phyloP scores from a whole-genome alignment of 1,284 basidiomycete genomes.

The Cystobasidium pallidum region DNA sequence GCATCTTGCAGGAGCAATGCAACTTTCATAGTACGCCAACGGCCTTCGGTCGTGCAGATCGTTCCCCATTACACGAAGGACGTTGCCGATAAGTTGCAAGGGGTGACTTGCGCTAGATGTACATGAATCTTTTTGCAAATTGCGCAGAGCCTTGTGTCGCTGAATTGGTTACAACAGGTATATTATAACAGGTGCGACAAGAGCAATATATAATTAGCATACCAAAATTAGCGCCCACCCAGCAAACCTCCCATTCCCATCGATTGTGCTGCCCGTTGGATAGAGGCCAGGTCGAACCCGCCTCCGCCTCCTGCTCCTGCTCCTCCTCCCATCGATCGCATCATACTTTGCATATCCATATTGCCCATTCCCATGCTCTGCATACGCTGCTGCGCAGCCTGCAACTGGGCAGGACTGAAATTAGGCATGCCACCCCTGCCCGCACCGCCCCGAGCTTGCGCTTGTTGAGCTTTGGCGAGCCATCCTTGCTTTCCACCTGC shows the following conservation, averaged over 20 bases:
- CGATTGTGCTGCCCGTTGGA: constrained; percentile 31
- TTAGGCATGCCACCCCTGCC: constrained; percentile 86
- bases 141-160: neutral
- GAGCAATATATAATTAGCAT: neutral
- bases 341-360: constrained; percentile 41
- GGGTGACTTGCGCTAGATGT: too few relatives aligned
- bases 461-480: constrained; percentile 85
- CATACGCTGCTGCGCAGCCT: constrained; percentile 77
- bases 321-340: constrained; percentile 51
- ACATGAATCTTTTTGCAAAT: too few relatives aligned
- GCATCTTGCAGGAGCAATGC: too few relatives aligned
- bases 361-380: constrained; percentile 46
- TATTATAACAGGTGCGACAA: neutral
- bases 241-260: constrained; percentile 42
- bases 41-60: too few relatives aligned
- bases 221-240: constrained; percentile 13
- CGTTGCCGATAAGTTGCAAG: too few relatives aligned
- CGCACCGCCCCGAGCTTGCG: constrained; percentile 80
- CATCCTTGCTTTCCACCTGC: constrained; percentile 96
- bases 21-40: too few relatives aligned
- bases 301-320: constrained; percentile 57
- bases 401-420: constrained; percentile 77
- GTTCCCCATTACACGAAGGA: too few relatives aligned
- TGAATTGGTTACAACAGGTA: neutral
- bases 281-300: constrained; percentile 52